Evolutionary conservation across 75 land plant species (phyloP).

Genomic region (Adiantum capillusveneris): DNA sequence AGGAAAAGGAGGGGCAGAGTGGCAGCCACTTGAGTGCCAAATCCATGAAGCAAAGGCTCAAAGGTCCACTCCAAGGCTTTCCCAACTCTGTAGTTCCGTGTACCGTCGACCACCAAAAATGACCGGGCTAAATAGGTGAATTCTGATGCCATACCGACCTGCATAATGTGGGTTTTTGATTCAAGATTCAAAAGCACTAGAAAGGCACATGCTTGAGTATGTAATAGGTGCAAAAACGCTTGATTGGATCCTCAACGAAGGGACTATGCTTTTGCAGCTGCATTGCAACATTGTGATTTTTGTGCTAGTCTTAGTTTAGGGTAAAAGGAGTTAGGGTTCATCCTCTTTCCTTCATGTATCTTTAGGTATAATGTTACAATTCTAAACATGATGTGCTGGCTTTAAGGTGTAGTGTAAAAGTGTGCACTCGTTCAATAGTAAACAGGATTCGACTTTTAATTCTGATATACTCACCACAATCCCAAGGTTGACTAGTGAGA

Average conservation of each 20-base stretch:
- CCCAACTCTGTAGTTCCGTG: conserved; percentile 28
- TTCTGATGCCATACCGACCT: conserved; percentile 45
- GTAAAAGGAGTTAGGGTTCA: too few species aligned
- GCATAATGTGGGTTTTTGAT: not conserved
- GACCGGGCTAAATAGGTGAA: conserved; percentile 41
- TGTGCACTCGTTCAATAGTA: too few species aligned
- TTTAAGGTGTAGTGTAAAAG: too few species aligned
- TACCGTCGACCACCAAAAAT: conserved; percentile 37
- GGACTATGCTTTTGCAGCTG: too few species aligned
- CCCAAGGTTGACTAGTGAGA: conserved; percentile 43
- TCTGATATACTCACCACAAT: conserved; percentile 37
- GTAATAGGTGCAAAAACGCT: too few species aligned
- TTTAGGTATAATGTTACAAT: not conserved
- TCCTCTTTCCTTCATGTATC: not conserved
- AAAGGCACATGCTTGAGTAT: too few species aligned
- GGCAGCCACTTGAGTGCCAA: conserved; percentile 42
- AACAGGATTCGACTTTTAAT: too few species aligned
- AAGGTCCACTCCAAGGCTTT: conserved; percentile 40
- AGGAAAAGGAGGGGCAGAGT: conserved; percentile 41
- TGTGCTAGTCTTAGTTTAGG: too few species aligned
- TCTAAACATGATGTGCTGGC: too few species aligned
- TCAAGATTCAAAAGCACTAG: too few species aligned
- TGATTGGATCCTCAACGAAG: too few species aligned
- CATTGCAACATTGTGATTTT: too few species aligned
- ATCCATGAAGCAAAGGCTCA: conserved; percentile 42